Conservation (phyloP, 1,139 yeast genomes). For the Wickerhamiella infanticola region DNA sequence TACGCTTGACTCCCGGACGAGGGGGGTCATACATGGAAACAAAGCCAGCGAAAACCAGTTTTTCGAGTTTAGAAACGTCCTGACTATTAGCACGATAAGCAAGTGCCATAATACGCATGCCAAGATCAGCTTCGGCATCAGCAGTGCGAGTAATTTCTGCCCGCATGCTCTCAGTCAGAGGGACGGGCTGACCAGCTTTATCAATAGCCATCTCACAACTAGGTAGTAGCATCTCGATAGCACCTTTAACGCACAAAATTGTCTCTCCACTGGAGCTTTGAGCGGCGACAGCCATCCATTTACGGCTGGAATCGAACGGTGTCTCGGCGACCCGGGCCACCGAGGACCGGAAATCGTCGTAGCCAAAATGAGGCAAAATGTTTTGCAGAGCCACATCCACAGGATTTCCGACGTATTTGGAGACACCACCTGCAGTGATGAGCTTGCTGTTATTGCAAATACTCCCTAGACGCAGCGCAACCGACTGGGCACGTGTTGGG, state of each 20-base stretch:
- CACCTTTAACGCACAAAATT: slow-evolving; percentile 51
- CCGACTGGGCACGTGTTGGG: slow-evolving; percentile 5
- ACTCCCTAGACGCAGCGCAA: slow-evolving; percentile 50
- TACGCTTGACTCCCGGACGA: slow-evolving; percentile 59
- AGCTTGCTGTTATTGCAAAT: slow-evolving; percentile 59
- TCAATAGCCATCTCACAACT: slow-evolving; percentile 46
- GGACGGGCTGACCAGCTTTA: slow-evolving; percentile 29
- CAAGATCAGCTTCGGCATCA: slow-evolving; percentile 56
- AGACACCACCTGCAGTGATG: slow-evolving; percentile 28
- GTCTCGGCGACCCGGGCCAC: slow-evolving; percentile 49
- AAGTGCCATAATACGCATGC: slow-evolving; percentile 73
- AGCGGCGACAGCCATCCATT: slow-evolving; percentile 74
- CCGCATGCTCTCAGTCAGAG: slow-evolving; percentile 36
- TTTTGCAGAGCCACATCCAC: slow-evolving; percentile 85
- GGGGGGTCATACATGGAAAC: slow-evolving; percentile 97
- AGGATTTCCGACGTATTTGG: slow-evolving; percentile 73
- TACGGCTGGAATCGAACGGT: slow-evolving; percentile 73
- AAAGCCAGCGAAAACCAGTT: slow-evolving; percentile 64
- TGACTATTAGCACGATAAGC: slow-evolving; percentile 35
- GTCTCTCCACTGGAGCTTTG: slow-evolving; percentile 29
- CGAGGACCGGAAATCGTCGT: slow-evolving; percentile 45
- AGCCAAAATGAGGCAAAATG: slow-evolving; percentile 49
- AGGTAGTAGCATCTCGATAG: slow-evolving; percentile 57
- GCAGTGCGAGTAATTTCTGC: slow-evolving; percentile 39
- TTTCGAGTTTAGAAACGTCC: slow-evolving; percentile 21